These are phyloP conservation scores for Alternaria hordeiaustralica DNA, from an alignment of 2,329 filamentous ascomycete species.

Conservation along the genomic window DNA sequence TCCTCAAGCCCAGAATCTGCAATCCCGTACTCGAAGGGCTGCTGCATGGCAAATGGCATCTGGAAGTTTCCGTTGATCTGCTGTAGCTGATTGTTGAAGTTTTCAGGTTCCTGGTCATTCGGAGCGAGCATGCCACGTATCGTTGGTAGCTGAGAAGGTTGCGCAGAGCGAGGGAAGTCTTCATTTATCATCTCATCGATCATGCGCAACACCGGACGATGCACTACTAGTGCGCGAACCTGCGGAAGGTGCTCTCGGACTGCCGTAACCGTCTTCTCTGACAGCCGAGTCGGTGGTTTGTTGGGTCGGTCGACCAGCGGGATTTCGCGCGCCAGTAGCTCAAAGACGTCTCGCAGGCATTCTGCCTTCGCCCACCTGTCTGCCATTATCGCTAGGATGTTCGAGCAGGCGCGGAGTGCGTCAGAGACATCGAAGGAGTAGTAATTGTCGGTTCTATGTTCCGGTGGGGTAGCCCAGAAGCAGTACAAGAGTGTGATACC, in stretches of 20 bases:
- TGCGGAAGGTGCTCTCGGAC: conserved; percentile 17
- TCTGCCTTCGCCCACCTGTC: conserved; percentile 48
- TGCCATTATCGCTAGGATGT: conserved; percentile 46
- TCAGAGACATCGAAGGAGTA: conserved; percentile 37
- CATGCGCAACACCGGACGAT: conserved; percentile 27
- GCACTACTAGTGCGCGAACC: conserved; percentile 21
- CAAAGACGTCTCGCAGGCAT: conserved; percentile 46
- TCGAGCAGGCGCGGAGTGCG: conserved; percentile 47
- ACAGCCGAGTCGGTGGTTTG: conserved; percentile 18
- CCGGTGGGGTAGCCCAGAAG: conserved; percentile 45
- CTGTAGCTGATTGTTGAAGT: neutral
- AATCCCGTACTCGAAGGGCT: conserved; percentile 7
- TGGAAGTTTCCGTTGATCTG: conserved; percentile 11
- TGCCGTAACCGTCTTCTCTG: conserved; percentile 13
- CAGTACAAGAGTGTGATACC: conserved; percentile 48
- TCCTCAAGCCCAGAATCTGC: conserved; percentile 1
- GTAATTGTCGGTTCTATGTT: conserved; percentile 36
- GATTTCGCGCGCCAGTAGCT: conserved; percentile 36
- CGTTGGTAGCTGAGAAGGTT: conserved; percentile 1
- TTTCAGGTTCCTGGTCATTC: neutral
- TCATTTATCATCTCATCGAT: conserved; percentile 26
- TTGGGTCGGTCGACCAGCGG: conserved; percentile 24
- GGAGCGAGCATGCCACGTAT: conserved; percentile 12
- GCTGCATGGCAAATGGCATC: conserved; percentile 19
- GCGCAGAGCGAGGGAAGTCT: conserved; percentile 17